A percentile compares a stretch with the other conserved stretches of the same genome.
Conservation (phyloP, 306 rosid genomes). For the Quercus variabilis region DNA sequence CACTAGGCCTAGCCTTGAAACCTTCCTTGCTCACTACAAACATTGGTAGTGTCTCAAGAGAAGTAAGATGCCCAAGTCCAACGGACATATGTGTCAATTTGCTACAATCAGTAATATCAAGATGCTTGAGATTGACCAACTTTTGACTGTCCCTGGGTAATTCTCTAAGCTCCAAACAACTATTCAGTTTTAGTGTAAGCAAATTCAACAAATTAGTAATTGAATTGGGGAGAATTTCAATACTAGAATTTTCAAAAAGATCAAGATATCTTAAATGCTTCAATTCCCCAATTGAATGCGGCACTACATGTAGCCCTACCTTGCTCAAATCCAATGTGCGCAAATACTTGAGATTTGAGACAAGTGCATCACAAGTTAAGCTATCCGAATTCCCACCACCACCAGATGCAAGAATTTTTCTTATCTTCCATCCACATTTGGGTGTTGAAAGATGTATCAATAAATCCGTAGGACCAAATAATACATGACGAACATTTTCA, state of each 20-base stretch:
- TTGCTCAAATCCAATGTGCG: slow-evolving; percentile 22
- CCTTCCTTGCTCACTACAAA: slow-evolving; percentile 6
- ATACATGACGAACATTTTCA: slow-evolving; percentile 7
- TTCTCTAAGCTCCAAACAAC: slow-evolving; percentile 5
- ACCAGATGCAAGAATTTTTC: slow-evolving; percentile 8
- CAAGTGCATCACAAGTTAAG: neutral
- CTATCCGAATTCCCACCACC: neutral
- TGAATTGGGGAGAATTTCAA: too few relatives aligned
- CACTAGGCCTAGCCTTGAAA: neutral
- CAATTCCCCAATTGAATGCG: slow-evolving; percentile 4
- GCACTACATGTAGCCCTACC: neutral
- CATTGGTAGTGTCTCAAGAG: neutral
- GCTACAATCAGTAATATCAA: slow-evolving; percentile 2
- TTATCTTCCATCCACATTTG: neutral
- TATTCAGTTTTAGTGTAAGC: slow-evolving; percentile 21
- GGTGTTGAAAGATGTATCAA: neutral
- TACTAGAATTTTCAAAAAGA: neutral
- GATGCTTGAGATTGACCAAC: slow-evolving; percentile 17
- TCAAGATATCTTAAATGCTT: too few relatives aligned
- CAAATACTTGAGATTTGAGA: slow-evolving; percentile 1
- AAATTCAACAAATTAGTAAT: slow-evolving; percentile 14
- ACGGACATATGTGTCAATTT: neutral
- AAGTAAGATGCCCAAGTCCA: neutral
- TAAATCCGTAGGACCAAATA: neutral
- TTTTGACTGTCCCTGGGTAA: slow-evolving; percentile 19